Percentiles rank a stretch among this genome's conserved stretches.
phyloP scores from a whole-genome alignment of 2,329 filamentous ascomycete species.

The Graphium sp. region DNA sequence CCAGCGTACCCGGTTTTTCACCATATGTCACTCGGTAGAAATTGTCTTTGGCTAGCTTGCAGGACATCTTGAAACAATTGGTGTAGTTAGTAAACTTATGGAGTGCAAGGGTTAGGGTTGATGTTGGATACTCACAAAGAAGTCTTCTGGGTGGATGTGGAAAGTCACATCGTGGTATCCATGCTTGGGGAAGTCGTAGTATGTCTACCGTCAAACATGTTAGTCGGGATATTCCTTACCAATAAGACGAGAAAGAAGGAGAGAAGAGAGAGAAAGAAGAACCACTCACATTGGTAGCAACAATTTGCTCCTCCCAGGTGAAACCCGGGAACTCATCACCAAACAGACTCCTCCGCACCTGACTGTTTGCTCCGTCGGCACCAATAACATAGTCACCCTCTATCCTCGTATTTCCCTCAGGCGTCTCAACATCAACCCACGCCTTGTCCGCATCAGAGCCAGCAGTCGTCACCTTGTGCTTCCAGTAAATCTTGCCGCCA shows the following conservation, averaged over 20 bases:
- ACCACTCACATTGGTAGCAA: constrained; percentile 39
- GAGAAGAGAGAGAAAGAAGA: neutral
- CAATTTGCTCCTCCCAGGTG: constrained; percentile 42
- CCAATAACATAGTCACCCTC: constrained; percentile 37
- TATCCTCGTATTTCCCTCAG: constrained; percentile 15
- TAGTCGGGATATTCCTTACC: constrained; percentile 2
- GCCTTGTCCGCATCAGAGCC: constrained; percentile 26
- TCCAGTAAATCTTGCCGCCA: constrained; percentile 21
- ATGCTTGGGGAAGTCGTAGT: constrained; percentile 41
- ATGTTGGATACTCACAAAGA: constrained; percentile 22
- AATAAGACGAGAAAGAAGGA: neutral
- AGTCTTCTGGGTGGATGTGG: constrained; percentile 43
- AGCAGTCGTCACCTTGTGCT: constrained; percentile 24
- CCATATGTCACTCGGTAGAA: constrained; percentile 49
- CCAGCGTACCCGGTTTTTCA: constrained; percentile 26
- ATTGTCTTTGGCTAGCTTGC: constrained; percentile 38
- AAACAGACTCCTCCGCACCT: constrained; percentile 30
- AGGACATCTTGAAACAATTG: constrained; percentile 31
- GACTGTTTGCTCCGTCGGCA: constrained; percentile 35
- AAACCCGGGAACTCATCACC: constrained; percentile 40
- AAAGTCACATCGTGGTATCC: constrained; percentile 40
- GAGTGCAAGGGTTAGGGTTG: too few species aligned
- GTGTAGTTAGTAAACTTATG: neutral
- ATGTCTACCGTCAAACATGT: constrained; percentile 23
- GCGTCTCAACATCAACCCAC: constrained; percentile 25